A percentile compares a stretch with the other conserved stretches of the same genome.
Evolutionary conservation across 2,329 filamentous ascomycete genomes (phyloP).

Genomic region (Macrophomina pseudophaseolina): DNA sequence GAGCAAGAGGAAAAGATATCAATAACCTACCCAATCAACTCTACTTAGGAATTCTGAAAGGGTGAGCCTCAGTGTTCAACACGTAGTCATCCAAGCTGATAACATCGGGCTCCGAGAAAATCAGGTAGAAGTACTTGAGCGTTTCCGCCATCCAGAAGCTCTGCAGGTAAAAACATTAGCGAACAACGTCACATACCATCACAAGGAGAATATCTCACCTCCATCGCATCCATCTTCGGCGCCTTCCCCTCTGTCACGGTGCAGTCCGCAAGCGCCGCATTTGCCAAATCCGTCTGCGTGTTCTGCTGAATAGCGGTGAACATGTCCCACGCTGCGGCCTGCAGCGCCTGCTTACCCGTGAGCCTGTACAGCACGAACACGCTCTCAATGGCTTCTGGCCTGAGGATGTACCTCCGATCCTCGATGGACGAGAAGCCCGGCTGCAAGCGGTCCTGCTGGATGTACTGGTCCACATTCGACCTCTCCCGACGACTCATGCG

Average conservation of each 20-base stretch:
- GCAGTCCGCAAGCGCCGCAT: constrained; percentile 52
- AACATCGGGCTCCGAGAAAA: constrained; percentile 50
- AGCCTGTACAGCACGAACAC: constrained; percentile 66
- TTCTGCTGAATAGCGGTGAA: constrained; percentile 51
- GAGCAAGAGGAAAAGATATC: neutral
- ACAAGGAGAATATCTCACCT: constrained; percentile 35
- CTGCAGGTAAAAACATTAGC: constrained; percentile 31
- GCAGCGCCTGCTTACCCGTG: constrained; percentile 57
- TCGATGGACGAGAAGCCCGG: constrained; percentile 51
- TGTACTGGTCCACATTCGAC: constrained; percentile 41
- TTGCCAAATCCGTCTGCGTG: constrained; percentile 52
- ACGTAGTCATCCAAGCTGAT: constrained; percentile 54
- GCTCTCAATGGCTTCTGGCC: constrained; percentile 66
- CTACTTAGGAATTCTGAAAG: constrained; percentile 42
- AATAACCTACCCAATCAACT: neutral
- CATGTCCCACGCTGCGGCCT: constrained; percentile 57
- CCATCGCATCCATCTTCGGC: constrained; percentile 51
- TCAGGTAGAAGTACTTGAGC: constrained; percentile 56
- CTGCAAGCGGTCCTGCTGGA: constrained; percentile 47
- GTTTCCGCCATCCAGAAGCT: constrained; percentile 58
- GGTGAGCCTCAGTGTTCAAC: constrained; percentile 57
- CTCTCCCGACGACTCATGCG: constrained; percentile 35
- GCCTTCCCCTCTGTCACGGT: constrained; percentile 42
- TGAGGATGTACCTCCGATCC: constrained; percentile 54
- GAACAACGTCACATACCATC: neutral